These are phyloP conservation scores for Aspergillus haitiensis DNA, from an alignment of 495 filamentous ascomycete genomes.

Conservation along the genomic window DNA sequence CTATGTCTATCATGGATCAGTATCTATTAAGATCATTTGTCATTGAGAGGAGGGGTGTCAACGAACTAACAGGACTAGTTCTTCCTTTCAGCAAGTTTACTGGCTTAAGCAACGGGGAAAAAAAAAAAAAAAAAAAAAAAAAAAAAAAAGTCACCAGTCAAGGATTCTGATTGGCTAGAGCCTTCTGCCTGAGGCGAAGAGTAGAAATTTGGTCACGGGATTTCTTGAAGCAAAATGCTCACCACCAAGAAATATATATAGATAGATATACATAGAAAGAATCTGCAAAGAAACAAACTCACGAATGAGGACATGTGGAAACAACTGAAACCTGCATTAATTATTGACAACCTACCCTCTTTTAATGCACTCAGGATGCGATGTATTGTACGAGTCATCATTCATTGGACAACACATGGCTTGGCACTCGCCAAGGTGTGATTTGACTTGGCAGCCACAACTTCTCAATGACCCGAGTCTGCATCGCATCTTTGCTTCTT, in stretches of 20 bases:
- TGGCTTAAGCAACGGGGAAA: neutral
- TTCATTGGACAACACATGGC: neutral
- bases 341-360: too few relatives aligned
- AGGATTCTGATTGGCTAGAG: slow-evolving; percentile 7
- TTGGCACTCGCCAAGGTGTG: neutral
- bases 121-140: neutral
- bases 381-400: too few relatives aligned
- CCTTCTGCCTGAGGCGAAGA: neutral
- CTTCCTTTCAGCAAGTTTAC: too few relatives aligned
- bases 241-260: neutral
- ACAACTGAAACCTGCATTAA: neutral
- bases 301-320: too few relatives aligned
- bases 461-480: neutral
- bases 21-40: neutral
- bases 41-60: neutral
- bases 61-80: neutral
- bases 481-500: neutral
- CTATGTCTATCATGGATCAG: neutral
- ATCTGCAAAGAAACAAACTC: too few relatives aligned
- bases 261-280: neutral
- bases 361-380: too few relatives aligned
- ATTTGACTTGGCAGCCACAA: neutral
- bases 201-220: neutral
- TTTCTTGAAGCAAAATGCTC: neutral
- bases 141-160: neutral